Evolutionary conservation across 1,284 basidiomycete genomes (phyloP).

Genomic region (Singerocomus rubriflavus): DNA sequence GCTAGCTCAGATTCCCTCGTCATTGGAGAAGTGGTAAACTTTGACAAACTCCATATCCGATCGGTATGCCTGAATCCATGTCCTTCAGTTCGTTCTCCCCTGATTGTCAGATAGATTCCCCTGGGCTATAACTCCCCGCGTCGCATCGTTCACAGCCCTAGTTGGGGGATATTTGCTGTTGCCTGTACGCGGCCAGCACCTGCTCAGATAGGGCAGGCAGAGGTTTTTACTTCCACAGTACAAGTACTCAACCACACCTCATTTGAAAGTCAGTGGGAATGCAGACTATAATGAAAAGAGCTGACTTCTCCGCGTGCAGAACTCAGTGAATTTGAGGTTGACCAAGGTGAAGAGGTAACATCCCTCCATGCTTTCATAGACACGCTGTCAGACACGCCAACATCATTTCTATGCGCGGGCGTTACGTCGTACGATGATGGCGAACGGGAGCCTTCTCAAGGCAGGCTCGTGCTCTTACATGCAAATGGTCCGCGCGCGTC

Average conservation of each 20-base stretch:
- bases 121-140: conserved; percentile 67
- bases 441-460: conserved; percentile 58
- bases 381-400: conserved; percentile 29
- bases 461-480: conserved; percentile 46
- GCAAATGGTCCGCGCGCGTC: conserved; percentile 34
- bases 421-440: conserved; percentile 47
- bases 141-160: conserved; percentile 57
- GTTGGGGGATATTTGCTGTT: conserved; percentile 59
- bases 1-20: conserved; percentile 54
- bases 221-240: conserved; percentile 53
- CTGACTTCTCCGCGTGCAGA: conserved; percentile 37
- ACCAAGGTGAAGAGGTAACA: conserved; percentile 57
- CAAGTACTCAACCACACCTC: conserved; percentile 65
- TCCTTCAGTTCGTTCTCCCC: background rate
- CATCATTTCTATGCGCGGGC: conserved; percentile 58
- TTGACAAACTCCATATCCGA: conserved; percentile 81
- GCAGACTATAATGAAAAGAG: background rate
- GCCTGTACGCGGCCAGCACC: conserved; percentile 55
- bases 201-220: conserved; percentile 50
- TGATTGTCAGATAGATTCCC: conserved; percentile 47
- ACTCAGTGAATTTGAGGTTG: conserved; percentile 51
- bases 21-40: conserved; percentile 63
- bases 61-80: conserved; percentile 47
- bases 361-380: conserved; percentile 46
- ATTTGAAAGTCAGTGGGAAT: conserved; percentile 50